A percentile compares a stretch with the other conserved stretches of the same genome.
phyloP scores from a whole-genome alignment of 1,139 yeast species.

The Spencermartinsiella ligniputridi region DNA sequence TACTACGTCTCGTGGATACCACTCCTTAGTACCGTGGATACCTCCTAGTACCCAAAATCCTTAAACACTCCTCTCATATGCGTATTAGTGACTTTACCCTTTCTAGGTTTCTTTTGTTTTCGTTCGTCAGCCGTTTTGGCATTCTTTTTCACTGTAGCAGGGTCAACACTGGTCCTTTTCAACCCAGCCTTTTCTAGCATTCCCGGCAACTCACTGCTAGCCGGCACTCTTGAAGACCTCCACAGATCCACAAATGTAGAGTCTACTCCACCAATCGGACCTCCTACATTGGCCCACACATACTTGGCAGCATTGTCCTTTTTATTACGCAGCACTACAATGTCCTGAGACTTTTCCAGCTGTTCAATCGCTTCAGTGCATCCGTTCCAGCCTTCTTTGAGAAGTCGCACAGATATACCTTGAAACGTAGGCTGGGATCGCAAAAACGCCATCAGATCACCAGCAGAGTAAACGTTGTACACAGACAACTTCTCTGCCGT shows the following conservation, averaged over 20 bases:
- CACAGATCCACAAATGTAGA: conserved; percentile 82
- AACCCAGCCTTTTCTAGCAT: conserved; percentile 76
- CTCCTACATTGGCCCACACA: conserved; percentile 85
- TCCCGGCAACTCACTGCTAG: conserved; percentile 72
- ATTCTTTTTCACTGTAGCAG: conserved; percentile 73
- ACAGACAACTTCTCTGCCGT: conserved; percentile 84
- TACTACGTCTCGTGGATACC: too few species aligned
- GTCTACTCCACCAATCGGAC: conserved; percentile 68
- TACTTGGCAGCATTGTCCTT: conserved; percentile 88
- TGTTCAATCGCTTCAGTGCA: conserved; percentile 73
- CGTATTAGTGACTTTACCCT: conserved; percentile 90
- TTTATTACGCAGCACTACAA: conserved; percentile 80
- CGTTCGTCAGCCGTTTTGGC: conserved; percentile 46
- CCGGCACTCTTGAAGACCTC: conserved; percentile 75
- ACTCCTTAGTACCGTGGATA: background rate
- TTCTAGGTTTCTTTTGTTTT: conserved; percentile 87
- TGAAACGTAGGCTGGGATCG: conserved; percentile 81
- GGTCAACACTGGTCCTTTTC: conserved; percentile 96
- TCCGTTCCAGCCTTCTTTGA: conserved; percentile 97
- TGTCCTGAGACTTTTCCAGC: conserved; percentile 69
- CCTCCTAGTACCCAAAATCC: conserved; percentile 52
- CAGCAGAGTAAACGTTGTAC: conserved; percentile 79
- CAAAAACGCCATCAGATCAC: conserved; percentile 68
- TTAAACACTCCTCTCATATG: conserved; percentile 94
- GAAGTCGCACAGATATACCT: conserved; percentile 82